These are phyloP conservation scores for Scytalidium sp. DNA, from an alignment of 2,329 filamentous ascomycete genomes.

Conservation along the genomic window DNA sequence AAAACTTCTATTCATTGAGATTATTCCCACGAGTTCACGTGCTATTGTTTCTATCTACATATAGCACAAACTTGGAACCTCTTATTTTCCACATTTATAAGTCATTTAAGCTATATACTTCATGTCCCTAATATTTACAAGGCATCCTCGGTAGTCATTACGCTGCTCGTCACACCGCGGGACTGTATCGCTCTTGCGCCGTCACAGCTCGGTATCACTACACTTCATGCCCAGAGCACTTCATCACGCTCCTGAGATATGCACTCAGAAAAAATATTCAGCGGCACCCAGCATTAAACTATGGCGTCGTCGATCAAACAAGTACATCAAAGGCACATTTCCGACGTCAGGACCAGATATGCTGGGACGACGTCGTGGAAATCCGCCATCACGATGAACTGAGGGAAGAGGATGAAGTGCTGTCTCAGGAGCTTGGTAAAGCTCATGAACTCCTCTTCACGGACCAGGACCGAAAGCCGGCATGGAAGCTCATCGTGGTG, in stretches of 20 bases:
- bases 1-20: background rate
- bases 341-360: constrained; percentile 8
- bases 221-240: background rate
- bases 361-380: constrained; percentile 14
- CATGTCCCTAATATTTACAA: constrained; percentile 1
- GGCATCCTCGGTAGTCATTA: constrained; percentile 14
- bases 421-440: constrained; percentile 11
- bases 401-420: constrained; percentile 7
- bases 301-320: constrained; percentile 12
- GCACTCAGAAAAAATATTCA: constrained; percentile 11
- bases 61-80: too few species aligned
- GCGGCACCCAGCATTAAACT: constrained; percentile 14
- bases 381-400: constrained; percentile 2
- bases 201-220: constrained; percentile 4
- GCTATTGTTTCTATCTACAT: too few species aligned
- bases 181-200: constrained; percentile 14
- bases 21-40: too few species aligned
- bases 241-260: constrained; percentile 7
- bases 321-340: constrained; percentile 12
- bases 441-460: constrained; percentile 12
- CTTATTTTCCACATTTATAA: background rate
- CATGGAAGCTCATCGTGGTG: constrained; percentile 18
- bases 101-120: background rate
- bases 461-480: constrained; percentile 14
- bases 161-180: constrained; percentile 10